Base-by-base conservation (phyloP, 371 early-diverging fungal species). In the Rhizopus arrhizus region DNA sequence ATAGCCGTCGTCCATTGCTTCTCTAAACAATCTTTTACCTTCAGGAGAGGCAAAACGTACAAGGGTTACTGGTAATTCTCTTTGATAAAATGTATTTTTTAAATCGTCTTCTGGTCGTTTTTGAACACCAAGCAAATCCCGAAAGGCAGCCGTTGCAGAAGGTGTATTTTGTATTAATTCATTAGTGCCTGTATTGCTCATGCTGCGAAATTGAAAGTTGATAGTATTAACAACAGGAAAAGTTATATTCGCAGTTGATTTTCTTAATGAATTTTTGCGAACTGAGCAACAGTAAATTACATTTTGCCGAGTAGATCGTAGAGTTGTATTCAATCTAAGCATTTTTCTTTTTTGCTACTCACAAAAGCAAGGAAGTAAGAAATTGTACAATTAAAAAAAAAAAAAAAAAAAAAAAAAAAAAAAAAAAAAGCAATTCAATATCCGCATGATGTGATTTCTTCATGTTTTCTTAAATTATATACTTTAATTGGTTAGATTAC, bases 21-120 rank as follows among this genome's bases (percentile, higher is more conserved):
- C 85, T 64, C 89, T 85, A 73, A 96, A 94, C 12, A 93, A 73
- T 57, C 70, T 67, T 57, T 91, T 90, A 16, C 96, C 96, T 56
- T 85, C 68, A 7, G 81, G 70, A 2, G 94, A 92, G 22, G 92
- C 90, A 72, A 95, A 91, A 33, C 92, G 85, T 15, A 85, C 79
- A 9, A 94, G 76, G n/a, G 81, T 70, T 40, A 67, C 61, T 0
- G 95, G 95, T 5, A 95, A 77, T 57, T 84, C 81, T 50, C 94
- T 81, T 57, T 91, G 85, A 68, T 92, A 91, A 60, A 91, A 94
- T 0, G 92, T 84, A 56, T 81, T 82, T 50, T 78, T 70, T 16
- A 83, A 54, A 58, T 80, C 81, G n/a, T 73, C 60, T n/a, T 66
- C 63, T 33, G 56, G 31, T n/a, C 35, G 28, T 36, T 38, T 4